Conservation (phyloP, 257 asterid genomes). For the Nicotiana obtusifolia region DNA sequence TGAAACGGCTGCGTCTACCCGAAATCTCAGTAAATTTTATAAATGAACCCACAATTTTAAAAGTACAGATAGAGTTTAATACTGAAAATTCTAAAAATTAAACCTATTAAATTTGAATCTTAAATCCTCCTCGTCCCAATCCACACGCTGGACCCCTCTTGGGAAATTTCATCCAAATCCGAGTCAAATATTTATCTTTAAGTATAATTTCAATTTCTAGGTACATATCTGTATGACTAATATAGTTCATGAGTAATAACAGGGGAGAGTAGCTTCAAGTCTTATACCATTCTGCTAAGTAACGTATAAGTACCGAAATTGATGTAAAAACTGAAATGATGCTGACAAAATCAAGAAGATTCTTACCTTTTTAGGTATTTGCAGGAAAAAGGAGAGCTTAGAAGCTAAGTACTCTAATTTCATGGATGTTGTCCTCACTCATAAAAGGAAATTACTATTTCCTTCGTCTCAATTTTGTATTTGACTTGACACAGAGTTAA, state of each 20-base stretch:
- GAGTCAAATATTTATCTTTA: neutral
- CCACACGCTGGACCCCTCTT: neutral
- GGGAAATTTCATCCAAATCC: neutral
- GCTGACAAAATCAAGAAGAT: neutral
- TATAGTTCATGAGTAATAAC: neutral
- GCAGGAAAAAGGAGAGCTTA: neutral
- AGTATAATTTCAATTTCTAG: neutral
- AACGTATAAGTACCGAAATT: neutral
- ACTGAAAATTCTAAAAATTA: too few species aligned
- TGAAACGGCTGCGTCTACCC: constrained; percentile 1
- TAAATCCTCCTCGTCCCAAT: too few species aligned
- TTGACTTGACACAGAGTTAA: too few species aligned
- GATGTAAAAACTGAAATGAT: constrained; percentile 6
- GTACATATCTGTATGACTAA: neutral
- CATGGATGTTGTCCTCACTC: neutral
- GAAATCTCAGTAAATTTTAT: too few species aligned
- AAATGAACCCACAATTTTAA: too few species aligned
- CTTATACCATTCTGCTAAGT: neutral
- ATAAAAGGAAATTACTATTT: too few species aligned
- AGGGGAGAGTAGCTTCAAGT: constrained; percentile 2
- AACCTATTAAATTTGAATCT: too few species aligned
- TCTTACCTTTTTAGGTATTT: neutral
- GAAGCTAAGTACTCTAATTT: constrained; percentile 10
- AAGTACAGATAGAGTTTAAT: too few species aligned
- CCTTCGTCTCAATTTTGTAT: too few species aligned